Evolutionary conservation across 2,329 filamentous ascomycete genomes (phyloP).

Genomic region (Fragosphaeria purpurea): DNA sequence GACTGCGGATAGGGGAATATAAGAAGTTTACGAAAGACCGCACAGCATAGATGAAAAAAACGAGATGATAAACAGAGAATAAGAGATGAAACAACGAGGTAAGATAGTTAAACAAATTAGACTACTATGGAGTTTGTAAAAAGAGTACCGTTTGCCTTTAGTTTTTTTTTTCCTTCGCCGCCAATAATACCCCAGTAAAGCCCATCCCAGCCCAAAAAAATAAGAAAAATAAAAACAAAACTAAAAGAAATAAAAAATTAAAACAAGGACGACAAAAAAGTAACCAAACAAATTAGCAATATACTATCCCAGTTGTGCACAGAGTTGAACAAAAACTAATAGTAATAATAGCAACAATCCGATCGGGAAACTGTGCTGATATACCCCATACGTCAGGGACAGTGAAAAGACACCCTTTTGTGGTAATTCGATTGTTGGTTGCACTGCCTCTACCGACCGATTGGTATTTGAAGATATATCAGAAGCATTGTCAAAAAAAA

Average conservation of each 20-base stretch:
- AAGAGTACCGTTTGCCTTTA: constrained; percentile 5
- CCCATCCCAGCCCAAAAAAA: constrained; percentile 8
- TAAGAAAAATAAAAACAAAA: background rate
- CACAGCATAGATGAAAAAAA: background rate
- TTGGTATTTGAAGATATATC: too few relatives aligned
- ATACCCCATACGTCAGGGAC: too few relatives aligned
- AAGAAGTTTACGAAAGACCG: background rate
- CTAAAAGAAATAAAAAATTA: background rate
- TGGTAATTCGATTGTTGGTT: too few relatives aligned
- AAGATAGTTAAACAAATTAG: constrained; percentile 1
- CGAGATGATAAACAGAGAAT: background rate
- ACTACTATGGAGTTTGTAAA: constrained; percentile 2
- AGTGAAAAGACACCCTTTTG: too few relatives aligned
- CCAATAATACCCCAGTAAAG: constrained; percentile 4
- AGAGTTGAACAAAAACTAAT: too few relatives aligned
- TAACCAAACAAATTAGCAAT: background rate
- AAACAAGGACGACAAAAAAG: constrained; percentile 2
- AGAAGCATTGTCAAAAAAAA: too few relatives aligned
- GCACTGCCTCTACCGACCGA: too few relatives aligned
- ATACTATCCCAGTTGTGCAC: too few relatives aligned
- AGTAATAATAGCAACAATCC: too few relatives aligned
- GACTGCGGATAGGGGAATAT: background rate
- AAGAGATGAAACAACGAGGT: background rate
- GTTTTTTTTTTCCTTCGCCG: constrained; percentile 11
- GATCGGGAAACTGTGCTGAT: too few relatives aligned